Evolutionary conservation across 208 protist genomes (phyloP), one percentile per base, ranked within the genome.

Genomic region (Polymyxa betae): DNA sequence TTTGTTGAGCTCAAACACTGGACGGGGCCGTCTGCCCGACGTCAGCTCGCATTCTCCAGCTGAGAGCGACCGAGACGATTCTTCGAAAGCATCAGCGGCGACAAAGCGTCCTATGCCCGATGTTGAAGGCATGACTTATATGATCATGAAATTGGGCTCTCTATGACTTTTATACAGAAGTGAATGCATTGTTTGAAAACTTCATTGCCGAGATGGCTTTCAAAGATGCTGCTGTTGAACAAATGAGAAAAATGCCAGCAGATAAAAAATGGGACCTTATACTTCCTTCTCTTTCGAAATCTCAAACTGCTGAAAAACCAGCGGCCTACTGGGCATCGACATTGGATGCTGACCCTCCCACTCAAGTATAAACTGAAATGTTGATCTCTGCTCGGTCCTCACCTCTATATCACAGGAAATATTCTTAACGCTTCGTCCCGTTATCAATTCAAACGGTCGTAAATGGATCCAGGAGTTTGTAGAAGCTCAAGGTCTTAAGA

Each of bases 391-490:
- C 35, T 5, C n/a, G 16, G 10, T 82, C 5, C 5, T 82, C 16
- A 82, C 40, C 16, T 16, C 40, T 35, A 66, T 66, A 5, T 40
- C 40, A 35, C 72, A 82, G 72, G 72, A 82, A 82, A 82, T 82
- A 82, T 82, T 82, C n/a, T n/a, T 82, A 16, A 40, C 72, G n/a
- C n/a, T 82, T 5, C 72, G 72, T 45, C 72, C 72, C 35, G 72
- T 82, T 43, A 82, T 82, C 72, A 82, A 82, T 35, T 82, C 72
- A 43, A 82, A 82, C 35, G 72, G 72, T n/a, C 72, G 72, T 40
- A 82, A 82, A 82, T 82, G 72, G 72, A 82, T 82, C 35, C 72
- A 82, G n/a, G 72, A 82, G 72, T 82, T 82, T 43, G 72, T 82
- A 5, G 72, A 82, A 5, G 72, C 72, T 35, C 72, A 82, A 35